Conservation (phyloP, 768 basidiomycete species). For the Mycena alexandri region DNA sequence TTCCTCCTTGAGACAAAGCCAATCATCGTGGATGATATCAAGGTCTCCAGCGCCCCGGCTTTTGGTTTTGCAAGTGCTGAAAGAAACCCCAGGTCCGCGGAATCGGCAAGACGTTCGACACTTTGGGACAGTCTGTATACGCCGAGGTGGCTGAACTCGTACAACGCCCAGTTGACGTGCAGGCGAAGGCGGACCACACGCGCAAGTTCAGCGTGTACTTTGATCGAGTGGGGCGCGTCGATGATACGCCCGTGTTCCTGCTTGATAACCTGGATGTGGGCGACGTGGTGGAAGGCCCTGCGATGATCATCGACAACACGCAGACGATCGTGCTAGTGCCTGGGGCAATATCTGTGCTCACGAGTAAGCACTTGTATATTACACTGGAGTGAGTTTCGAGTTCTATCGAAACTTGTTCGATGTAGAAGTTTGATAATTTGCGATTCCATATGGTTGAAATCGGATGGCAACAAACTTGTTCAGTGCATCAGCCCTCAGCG, state of each 20-base stretch:
- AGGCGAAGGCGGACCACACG: conserved; percentile 61
- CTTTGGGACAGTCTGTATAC: conserved; percentile 83
- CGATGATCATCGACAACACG: conserved; percentile 95
- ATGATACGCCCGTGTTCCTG: conserved; percentile 84
- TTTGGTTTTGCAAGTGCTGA: background rate
- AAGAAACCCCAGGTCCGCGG: conserved; percentile 74
- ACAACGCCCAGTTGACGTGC: conserved; percentile 54
- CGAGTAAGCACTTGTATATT: conserved; percentile 77
- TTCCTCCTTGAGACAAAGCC: conserved; percentile 89
- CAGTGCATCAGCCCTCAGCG: too few relatives aligned
- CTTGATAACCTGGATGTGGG: conserved; percentile 77
- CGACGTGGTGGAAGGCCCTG: conserved; percentile 83
- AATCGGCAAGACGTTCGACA: conserved; percentile 90
- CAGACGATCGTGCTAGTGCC: conserved; percentile 94
- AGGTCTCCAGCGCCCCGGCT: conserved; percentile 58
- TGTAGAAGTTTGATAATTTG: too few relatives aligned
- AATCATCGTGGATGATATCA: conserved; percentile 92
- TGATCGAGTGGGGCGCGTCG: conserved; percentile 80
- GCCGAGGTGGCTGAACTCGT: conserved; percentile 73
- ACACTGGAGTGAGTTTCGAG: conserved; percentile 49
- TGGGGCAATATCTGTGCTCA: conserved; percentile 72
- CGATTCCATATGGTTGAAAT: too few relatives aligned
- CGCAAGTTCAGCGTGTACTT: conserved; percentile 78
- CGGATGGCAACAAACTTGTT: too few relatives aligned
- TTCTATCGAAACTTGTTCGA: too few relatives aligned